Percentiles rank a stretch among this genome's conserved stretches.
These are phyloP conservation scores for Dryas octopetala DNA, from an alignment of 306 rosid species.

Conservation along the genomic window DNA sequence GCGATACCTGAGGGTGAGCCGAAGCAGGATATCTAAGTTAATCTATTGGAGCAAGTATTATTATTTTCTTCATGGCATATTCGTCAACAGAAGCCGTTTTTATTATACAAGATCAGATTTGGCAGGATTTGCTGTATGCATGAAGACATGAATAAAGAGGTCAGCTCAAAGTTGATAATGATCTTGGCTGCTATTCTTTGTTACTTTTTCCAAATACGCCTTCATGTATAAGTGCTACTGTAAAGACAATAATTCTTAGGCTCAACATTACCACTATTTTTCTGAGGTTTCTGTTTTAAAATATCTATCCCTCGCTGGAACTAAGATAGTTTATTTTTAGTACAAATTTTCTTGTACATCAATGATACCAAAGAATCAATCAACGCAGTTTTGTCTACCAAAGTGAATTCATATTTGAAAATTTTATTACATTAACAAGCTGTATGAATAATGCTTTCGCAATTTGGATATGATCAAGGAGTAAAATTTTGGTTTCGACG, in stretches of 20 bases:
- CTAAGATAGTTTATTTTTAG: neutral
- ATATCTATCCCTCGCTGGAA: neutral
- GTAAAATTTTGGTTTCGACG: too few species aligned
- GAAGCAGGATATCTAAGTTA: constrained; percentile 53
- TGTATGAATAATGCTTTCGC: neutral
- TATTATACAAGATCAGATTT: constrained; percentile 8
- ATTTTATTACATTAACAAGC: neutral
- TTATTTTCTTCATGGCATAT: constrained; percentile 26
- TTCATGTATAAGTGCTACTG: constrained; percentile 1
- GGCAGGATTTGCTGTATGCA: neutral
- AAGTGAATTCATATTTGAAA: neutral
- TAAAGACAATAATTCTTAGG: constrained; percentile 17
- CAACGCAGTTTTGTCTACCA: constrained; percentile 11
- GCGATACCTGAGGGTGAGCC: constrained; percentile 70
- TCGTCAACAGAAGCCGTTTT: neutral
- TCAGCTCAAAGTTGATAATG: constrained; percentile 16
- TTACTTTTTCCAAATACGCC: constrained; percentile 5
- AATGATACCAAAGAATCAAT: neutral
- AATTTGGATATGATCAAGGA: neutral
- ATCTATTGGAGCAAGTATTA: constrained; percentile 29
- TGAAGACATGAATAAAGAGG: constrained; percentile 24
- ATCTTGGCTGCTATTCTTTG: constrained; percentile 25
- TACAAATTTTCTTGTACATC: constrained; percentile 11
- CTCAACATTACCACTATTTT: neutral
- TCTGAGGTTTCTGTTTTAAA: neutral